A percentile compares a stretch with the other conserved stretches of the same genome.
phyloP scores from a whole-genome alignment of 345 rosid species.

The thale cress (Arabidopsis thaliana) region TAIR10.1 NC_003070.9:22001-22500 shows the following conservation, averaged over 20 bases:
- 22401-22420: slow-evolving; percentile 5
- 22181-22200: no score
- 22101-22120: no score
- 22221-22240: not conserved
- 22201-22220: no score
- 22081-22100: not conserved
- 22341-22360: not conserved
- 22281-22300: not conserved
- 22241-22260: not conserved
- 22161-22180: not conserved
- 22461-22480: slow-evolving; percentile 15
- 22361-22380: slow-evolving; percentile 1
- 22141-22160: not conserved
- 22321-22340: not conserved
- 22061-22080: not conserved
- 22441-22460: slow-evolving; percentile 2
- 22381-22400: not conserved
- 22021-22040: no score
- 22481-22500: no score
- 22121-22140: no score
- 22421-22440: not conserved
- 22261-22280: not conserved
- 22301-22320: not conserved
- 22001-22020: not conserved
- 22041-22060: not conserved